Percentiles rank a stretch among this genome's conserved stretches.
Conservation (phyloP, 768 basidiomycete species). For the Tylopilus rubrobrunneus region DNA sequence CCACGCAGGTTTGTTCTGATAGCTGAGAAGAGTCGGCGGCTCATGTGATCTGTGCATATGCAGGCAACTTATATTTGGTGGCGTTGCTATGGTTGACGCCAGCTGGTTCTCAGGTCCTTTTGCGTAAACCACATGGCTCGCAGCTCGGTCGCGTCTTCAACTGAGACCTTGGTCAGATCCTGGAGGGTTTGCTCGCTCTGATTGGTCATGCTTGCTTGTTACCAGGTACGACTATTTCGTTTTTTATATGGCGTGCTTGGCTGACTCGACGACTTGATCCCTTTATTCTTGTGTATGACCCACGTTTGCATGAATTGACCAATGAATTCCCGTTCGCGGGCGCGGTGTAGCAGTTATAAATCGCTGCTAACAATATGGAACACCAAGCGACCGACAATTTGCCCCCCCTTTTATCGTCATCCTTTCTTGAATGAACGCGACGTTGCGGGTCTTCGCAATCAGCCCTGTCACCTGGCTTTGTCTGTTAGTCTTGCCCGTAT, state of each 20-base stretch:
- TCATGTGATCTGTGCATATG: neutral
- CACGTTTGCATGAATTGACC: neutral
- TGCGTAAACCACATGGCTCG: neutral
- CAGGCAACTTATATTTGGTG: neutral
- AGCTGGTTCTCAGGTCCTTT: neutral
- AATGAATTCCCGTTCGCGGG: neutral
- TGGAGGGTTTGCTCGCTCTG: neutral
- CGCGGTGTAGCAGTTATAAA: neutral
- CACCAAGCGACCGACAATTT: neutral
- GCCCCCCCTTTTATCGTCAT: neutral
- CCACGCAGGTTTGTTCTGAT: neutral
- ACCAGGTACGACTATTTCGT: no score
- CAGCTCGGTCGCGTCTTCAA: neutral
- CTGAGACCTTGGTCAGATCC: neutral
- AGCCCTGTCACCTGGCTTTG: constrained; percentile 3
- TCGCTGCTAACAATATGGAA: neutral
- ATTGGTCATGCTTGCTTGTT: neutral
- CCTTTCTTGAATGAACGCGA: neutral
- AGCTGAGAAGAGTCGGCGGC: neutral
- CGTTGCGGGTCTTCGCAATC: neutral
- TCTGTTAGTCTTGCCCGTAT: constrained; percentile 2
- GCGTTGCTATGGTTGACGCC: neutral
- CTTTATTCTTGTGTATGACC: neutral
- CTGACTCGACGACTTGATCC: neutral
- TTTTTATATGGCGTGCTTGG: neutral